Conservation (phyloP, 2,329 filamentous ascomycete species). For the Ascochyta rabiei region DNA sequence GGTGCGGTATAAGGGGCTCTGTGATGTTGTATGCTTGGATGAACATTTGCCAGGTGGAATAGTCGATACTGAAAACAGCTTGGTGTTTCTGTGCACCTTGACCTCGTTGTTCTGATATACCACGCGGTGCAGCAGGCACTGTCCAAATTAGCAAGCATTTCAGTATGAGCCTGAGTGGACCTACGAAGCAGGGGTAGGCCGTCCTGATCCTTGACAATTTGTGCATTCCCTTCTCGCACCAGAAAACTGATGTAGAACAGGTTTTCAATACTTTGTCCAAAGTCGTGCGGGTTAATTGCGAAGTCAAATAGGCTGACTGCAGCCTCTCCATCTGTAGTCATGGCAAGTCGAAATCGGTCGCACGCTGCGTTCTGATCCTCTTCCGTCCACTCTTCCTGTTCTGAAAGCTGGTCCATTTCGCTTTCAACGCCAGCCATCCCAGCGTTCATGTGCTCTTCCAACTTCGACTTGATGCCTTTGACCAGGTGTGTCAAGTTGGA, state of each 20-base stretch:
- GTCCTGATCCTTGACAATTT: slow-evolving; percentile 73
- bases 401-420: slow-evolving; percentile 26
- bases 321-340: slow-evolving; percentile 62
- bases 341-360: slow-evolving; percentile 67
- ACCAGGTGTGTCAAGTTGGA: slow-evolving; percentile 82
- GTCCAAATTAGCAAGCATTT: slow-evolving; percentile 5
- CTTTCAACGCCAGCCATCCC: slow-evolving; percentile 51
- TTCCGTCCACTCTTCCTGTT: slow-evolving; percentile 32
- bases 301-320: slow-evolving; percentile 80
- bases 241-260: slow-evolving; percentile 96
- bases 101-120: slow-evolving; percentile 60
- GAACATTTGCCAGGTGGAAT: slow-evolving; percentile 79
- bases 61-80: slow-evolving; percentile 87
- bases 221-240: slow-evolving; percentile 81
- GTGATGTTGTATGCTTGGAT: slow-evolving; percentile 76
- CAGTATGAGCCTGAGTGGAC: slow-evolving; percentile 42
- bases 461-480: slow-evolving; percentile 69
- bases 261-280: slow-evolving; percentile 95
- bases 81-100: slow-evolving; percentile 68
- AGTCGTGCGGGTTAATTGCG: slow-evolving; percentile 86
- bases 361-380: slow-evolving; percentile 60
- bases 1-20: slow-evolving; percentile 84
- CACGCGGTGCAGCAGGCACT: slow-evolving; percentile 56
- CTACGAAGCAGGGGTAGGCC: slow-evolving; percentile 80
- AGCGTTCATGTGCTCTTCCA: slow-evolving; percentile 54